Base-by-base conservation (phyloP, 2,329 filamentous ascomycete species). In the Hypocrella siamensis region DNA sequence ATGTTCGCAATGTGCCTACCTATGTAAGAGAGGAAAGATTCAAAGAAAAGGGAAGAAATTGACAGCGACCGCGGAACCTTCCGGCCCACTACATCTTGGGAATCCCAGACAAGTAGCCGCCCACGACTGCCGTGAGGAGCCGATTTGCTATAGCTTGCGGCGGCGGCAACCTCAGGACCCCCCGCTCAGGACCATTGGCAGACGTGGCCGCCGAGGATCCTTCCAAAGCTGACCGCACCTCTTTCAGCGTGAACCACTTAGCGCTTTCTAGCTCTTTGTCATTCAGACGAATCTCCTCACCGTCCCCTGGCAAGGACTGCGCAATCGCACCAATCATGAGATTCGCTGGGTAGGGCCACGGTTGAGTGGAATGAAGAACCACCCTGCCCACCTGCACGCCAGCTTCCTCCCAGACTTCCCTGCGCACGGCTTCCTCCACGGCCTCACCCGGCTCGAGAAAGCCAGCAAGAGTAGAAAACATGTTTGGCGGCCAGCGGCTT, bases 201-300 rank as follows among this genome's bases (percentile, higher is more conserved):
- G 77, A 59, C 2, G 61, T 51, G 26, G 79, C 77, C 67, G 51
- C 73, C 78, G 1, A 73, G 42, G 0, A 81, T 79, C 7, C 69
- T 60, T 58, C 56, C 48, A 96, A 55, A 2, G 84, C 88, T 46
- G 79, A 70, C 46, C 74, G 63, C 3, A 93, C 73, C 55, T 93
- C 85, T 2, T 84, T 83, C 21, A 92, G 59, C 1, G 69, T 58
- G 46, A 88, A 88, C 90, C 90, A 98, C 52, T 74, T 79, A 3
- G 90, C 90, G 54, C 80, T 72, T 49, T 93, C 83, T 39, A 98
- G 55, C 60, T 98, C 90, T 0, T 83, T 82, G 51, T 98, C 90
- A 52, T 96, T 80, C 4, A 98, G 59, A 45, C 75, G 70, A 31
- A 98, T 85, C 19, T 57, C 68, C 64, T 98, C 90, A 17, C 83